These are phyloP conservation scores for Asterochloris sp. DNA, from an alignment of 139 green algal species.

Conservation along the genomic window DNA sequence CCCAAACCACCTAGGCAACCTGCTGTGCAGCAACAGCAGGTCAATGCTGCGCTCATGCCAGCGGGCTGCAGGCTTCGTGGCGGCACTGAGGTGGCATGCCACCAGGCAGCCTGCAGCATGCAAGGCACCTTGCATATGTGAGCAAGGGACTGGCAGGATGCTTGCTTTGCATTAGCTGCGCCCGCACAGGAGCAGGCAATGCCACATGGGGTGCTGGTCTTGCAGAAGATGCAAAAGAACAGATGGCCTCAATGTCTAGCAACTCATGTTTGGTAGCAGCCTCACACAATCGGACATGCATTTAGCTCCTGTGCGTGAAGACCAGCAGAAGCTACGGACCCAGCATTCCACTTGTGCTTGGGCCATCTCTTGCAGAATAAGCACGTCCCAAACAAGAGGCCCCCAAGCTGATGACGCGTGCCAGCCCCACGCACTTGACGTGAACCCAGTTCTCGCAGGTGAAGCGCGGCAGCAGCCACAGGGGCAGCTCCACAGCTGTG, in stretches of 20 bases:
- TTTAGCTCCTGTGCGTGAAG: too few relatives aligned
- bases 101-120: neutral
- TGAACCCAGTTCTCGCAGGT: neutral
- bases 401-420: too few relatives aligned
- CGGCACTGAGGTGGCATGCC: neutral
- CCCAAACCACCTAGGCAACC: slow-evolving; percentile 38
- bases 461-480: slow-evolving; percentile 37
- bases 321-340: too few relatives aligned
- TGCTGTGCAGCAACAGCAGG: slow-evolving; percentile 3
- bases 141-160: neutral
- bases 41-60: neutral
- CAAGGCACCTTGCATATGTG: neutral
- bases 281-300: too few relatives aligned
- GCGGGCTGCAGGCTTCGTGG: neutral
- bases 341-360: too few relatives aligned
- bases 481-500: slow-evolving; percentile 36
- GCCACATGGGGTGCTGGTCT: neutral
- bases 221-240: too few relatives aligned
- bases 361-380: neutral
- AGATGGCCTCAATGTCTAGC: too few relatives aligned
- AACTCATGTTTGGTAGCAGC: too few relatives aligned
- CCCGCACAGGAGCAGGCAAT: neutral
- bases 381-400: neutral
- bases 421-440: neutral
- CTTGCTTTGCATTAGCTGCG: neutral